A percentile compares a stretch with the other conserved stretches of the same genome.
Evolutionary conservation across 2,329 filamentous ascomycete genomes (phyloP).

Genomic region (Teratosphaeria pseudoeucalypti): DNA sequence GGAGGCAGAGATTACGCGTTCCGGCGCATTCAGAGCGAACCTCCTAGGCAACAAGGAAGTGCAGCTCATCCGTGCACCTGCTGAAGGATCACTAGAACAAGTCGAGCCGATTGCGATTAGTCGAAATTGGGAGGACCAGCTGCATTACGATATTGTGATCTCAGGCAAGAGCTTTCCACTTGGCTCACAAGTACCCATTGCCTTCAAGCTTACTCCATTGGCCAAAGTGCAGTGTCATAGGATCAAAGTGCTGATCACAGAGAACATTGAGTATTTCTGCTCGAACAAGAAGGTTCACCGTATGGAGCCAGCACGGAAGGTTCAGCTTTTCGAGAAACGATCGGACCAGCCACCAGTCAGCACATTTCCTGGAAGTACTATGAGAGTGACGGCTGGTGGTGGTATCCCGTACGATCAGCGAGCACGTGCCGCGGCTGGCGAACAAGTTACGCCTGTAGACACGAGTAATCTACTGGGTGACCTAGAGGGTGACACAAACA

Average conservation of each 20-base stretch:
- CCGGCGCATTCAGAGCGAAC: constrained; percentile 83
- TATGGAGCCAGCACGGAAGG: constrained; percentile 73
- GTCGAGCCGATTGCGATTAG: constrained; percentile 91
- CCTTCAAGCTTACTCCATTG: constrained; percentile 84
- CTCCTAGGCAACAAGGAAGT: constrained; percentile 74
- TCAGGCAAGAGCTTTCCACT: constrained; percentile 91
- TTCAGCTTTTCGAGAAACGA: constrained; percentile 77
- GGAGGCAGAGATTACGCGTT: constrained; percentile 72
- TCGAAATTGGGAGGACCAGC: constrained; percentile 85
- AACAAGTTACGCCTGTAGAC: constrained; percentile 44
- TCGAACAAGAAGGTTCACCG: constrained; percentile 75
- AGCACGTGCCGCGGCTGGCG: constrained; percentile 45
- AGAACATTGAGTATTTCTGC: constrained; percentile 85
- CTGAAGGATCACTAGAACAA: constrained; percentile 80
- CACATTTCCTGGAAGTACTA: constrained; percentile 63
- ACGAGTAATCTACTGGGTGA: constrained; percentile 69
- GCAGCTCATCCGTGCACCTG: constrained; percentile 70
- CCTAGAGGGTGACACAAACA: constrained; percentile 62
- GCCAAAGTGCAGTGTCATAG: constrained; percentile 91
- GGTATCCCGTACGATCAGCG: constrained; percentile 59
- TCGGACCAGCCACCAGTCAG: constrained; percentile 67
- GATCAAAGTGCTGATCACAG: constrained; percentile 82
- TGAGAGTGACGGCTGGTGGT: constrained; percentile 69
- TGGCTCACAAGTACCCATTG: constrained; percentile 78
- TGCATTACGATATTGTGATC: constrained; percentile 93